Evolutionary conservation across 176 grass and related monocot species (phyloP).

Genomic region (Oryza coarctata): DNA sequence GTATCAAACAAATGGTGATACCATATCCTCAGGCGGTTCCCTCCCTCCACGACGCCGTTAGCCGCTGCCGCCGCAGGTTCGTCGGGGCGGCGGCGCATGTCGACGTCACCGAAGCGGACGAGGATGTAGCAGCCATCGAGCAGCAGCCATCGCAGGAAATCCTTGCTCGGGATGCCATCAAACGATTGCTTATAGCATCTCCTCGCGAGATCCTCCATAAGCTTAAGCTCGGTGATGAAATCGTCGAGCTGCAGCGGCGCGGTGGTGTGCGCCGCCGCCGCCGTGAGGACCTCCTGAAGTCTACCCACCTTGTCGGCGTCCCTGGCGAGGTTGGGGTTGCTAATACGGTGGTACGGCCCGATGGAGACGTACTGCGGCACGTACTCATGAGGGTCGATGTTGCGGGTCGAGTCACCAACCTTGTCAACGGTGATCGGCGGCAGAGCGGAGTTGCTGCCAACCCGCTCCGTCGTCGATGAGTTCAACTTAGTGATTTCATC

Average conservation of each 20-base stretch:
- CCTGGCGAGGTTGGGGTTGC: not conserved
- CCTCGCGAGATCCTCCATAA: fast-evolving
- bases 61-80: no score
- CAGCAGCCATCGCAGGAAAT: conserved; percentile 29
- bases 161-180: not conserved
- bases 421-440: not conserved
- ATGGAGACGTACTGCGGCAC: not conserved
- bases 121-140: conserved; percentile 37
- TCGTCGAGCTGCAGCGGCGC: not conserved
- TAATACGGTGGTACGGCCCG: not conserved
- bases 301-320: not conserved
- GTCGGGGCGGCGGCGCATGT: no score
- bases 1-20: no score
- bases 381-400: not conserved
- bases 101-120: not conserved
- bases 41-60: no score
- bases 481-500: not conserved
- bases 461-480: not conserved
- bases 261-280: not conserved
- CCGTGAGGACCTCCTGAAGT: not conserved
- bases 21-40: no score
- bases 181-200: not conserved
- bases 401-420: not conserved
- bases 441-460: not conserved
- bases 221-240: not conserved